Conservation (phyloP, 192 early-diverging fungal genomes). For the Backusella luteola region DNA sequence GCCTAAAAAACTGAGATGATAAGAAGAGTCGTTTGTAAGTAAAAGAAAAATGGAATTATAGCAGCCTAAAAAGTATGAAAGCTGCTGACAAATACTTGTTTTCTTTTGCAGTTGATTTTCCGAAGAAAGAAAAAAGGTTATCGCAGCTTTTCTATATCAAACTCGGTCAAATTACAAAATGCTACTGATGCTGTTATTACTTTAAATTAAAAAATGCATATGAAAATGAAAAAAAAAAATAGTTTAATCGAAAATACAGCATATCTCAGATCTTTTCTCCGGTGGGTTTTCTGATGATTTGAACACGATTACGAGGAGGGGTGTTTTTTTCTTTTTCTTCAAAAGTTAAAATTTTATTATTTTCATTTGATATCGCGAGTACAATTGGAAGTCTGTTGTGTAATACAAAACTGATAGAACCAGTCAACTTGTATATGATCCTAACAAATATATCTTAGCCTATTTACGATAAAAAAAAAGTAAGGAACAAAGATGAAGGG, state of each 20-base stretch:
- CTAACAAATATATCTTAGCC: background rate
- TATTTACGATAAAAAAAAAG: background rate
- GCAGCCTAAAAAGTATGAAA: background rate
- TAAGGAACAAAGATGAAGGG: background rate
- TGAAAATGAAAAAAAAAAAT: background rate
- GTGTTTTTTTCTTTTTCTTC: background rate
- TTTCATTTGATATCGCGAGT: background rate
- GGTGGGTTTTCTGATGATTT: background rate
- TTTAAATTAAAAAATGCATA: background rate
- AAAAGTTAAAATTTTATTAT: background rate
- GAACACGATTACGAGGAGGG: too few relatives aligned
- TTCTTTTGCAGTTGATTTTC: background rate
- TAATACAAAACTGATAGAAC: background rate
- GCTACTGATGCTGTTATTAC: background rate
- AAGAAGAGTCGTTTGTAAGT: too few relatives aligned
- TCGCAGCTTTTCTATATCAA: background rate
- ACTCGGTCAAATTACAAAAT: background rate
- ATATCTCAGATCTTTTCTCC: background rate
- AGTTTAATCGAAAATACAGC: background rate
- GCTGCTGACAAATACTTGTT: too few relatives aligned
- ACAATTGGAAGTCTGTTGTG: background rate
- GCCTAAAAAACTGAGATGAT: too few relatives aligned
- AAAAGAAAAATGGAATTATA: background rate
- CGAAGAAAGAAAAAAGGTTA: too few relatives aligned
- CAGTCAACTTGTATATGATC: background rate